Percentiles rank a stretch among this genome's conserved stretches.
These are phyloP conservation scores for Solanum chacoense DNA, from an alignment of 305 asterid species.

Conservation along the genomic window DNA sequence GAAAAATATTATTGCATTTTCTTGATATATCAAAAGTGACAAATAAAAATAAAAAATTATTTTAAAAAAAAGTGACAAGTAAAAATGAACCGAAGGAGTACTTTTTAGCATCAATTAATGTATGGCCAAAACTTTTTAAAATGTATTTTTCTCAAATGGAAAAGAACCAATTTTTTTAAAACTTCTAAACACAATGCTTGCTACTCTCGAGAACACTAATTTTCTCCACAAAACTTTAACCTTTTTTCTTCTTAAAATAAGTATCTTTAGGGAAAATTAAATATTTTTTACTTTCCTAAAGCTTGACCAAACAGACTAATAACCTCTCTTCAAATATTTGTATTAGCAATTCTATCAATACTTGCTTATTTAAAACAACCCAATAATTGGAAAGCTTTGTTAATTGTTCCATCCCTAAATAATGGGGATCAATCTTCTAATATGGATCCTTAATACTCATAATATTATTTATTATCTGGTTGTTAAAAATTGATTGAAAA, in stretches of 20 bases:
- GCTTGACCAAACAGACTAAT: neutral
- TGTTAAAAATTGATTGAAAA: neutral
- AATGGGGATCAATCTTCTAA: neutral
- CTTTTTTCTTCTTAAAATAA: neutral
- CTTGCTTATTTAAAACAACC: neutral
- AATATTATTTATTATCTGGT: neutral
- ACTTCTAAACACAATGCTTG: neutral
- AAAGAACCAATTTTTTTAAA: fast-evolving
- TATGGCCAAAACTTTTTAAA: neutral
- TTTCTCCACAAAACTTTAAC: neutral
- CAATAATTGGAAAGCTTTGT: neutral
- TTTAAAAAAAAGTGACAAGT: too few relatives aligned
- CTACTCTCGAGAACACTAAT: neutral
- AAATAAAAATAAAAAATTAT: too few relatives aligned
- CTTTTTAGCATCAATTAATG: too few relatives aligned
- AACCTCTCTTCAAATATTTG: neutral
- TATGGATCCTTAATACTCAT: neutral
- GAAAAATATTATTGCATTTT: too few relatives aligned
- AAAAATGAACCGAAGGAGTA: too few relatives aligned
- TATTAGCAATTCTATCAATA: neutral
- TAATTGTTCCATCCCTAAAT: neutral
- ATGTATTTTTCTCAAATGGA: too few relatives aligned
- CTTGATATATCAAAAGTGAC: too few relatives aligned
- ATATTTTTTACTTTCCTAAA: neutral
- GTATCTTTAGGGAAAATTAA: neutral